phyloP scores from a whole-genome alignment of 2,329 filamentous ascomycete genomes.

The Trichoderma sp. region DNA sequence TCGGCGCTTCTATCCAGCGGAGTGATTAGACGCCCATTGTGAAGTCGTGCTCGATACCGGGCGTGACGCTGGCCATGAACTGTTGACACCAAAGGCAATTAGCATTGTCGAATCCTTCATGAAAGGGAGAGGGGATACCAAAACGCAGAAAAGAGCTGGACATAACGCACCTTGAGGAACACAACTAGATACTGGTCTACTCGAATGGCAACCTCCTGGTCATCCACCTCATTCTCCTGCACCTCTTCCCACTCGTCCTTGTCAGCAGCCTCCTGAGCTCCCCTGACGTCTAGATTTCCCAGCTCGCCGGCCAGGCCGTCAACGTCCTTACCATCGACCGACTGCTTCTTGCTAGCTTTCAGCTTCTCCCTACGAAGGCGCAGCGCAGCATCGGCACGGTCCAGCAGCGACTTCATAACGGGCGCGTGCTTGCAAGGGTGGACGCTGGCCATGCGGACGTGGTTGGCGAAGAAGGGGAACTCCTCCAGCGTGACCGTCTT shows the following conservation, averaged over 20 bases:
- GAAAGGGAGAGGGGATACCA: background rate
- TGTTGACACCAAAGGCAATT: slow-evolving; percentile 25
- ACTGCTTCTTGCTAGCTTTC: slow-evolving; percentile 50
- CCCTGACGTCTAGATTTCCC: slow-evolving; percentile 57
- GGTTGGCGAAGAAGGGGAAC: slow-evolving; percentile 89
- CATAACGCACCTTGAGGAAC: slow-evolving; percentile 66
- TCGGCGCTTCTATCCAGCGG: background rate
- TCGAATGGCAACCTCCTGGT: slow-evolving; percentile 72
- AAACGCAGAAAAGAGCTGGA: background rate
- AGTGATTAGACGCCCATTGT: slow-evolving; percentile 81
- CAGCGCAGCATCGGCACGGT: slow-evolving; percentile 88
- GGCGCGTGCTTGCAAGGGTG: slow-evolving; percentile 96
- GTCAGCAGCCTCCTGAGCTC: slow-evolving; percentile 49
- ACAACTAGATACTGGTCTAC: slow-evolving; percentile 89
- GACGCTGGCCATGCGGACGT: slow-evolving; percentile 92
- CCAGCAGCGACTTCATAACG: slow-evolving; percentile 96
- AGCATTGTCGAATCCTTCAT: background rate
- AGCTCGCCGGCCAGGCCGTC: slow-evolving; percentile 85
- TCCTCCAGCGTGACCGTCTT: slow-evolving; percentile 98
- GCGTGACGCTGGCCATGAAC: slow-evolving; percentile 87
- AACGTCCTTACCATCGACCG: slow-evolving; percentile 56
- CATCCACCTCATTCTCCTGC: slow-evolving; percentile 58
- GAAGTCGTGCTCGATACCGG: slow-evolving; percentile 96
- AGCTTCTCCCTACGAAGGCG: slow-evolving; percentile 85
- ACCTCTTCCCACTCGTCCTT: slow-evolving; percentile 66